Percentiles rank a stretch among this genome's conserved stretches.
These are phyloP conservation scores for Stentor coeruleus DNA, from an alignment of 73 alveolate genomes.

Conservation along the genomic window DNA sequence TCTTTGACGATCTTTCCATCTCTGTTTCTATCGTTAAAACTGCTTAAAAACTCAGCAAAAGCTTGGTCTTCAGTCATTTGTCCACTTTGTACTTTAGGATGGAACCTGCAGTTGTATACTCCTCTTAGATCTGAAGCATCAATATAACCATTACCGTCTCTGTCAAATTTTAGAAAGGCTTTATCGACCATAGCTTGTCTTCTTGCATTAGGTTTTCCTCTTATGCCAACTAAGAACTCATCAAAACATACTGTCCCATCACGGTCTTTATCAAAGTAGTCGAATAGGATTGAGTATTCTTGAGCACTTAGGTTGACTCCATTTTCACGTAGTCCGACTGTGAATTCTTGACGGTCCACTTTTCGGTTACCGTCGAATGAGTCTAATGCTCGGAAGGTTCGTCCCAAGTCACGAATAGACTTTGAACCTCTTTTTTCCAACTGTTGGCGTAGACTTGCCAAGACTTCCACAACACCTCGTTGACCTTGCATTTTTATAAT, in stretches of 20 bases:
- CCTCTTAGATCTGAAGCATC: conserved; percentile 81
- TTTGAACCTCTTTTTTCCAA: conserved; percentile 70
- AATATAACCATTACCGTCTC: conserved; percentile 77
- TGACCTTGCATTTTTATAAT: no score
- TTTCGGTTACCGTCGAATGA: conserved; percentile 87
- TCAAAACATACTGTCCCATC: conserved; percentile 89
- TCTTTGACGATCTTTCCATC: conserved; percentile 73
- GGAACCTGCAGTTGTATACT: conserved; percentile 69
- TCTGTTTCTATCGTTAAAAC: conserved; percentile 80
- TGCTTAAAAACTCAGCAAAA: conserved; percentile 72
- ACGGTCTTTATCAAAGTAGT: conserved; percentile 76
- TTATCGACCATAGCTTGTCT: conserved; percentile 79
- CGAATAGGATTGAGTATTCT: conserved; percentile 28
- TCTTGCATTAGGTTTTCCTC: conserved; percentile 83
- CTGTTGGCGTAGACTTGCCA: conserved; percentile 35
- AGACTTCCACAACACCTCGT: no score
- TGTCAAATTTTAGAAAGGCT: conserved; percentile 89
- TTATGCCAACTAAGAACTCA: conserved; percentile 86
- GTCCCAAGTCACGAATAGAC: conserved; percentile 78
- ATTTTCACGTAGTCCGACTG: conserved; percentile 75
- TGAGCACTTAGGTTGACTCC: conserved; percentile 75
- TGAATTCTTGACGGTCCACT: conserved; percentile 88
- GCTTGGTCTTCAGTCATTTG: conserved; percentile 87
- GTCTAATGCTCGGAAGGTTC: conserved; percentile 75
- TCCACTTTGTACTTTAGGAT: conserved; percentile 86